These are phyloP conservation scores for Leucocoprinus sp. DNA, from an alignment of 768 basidiomycete genomes.

Conservation along the genomic window DNA sequence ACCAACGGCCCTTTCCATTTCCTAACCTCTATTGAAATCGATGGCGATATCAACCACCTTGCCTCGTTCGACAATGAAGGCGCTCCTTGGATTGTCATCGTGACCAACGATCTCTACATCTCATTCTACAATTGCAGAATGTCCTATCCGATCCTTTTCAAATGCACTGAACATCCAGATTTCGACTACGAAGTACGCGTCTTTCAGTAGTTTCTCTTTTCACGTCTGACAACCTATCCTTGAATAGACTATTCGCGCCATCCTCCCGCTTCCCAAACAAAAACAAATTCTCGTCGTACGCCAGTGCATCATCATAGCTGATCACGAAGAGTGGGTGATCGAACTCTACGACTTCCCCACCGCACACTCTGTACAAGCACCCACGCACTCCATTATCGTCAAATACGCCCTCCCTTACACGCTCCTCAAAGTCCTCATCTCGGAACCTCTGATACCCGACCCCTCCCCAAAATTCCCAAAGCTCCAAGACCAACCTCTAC, in stretches of 20 bases:
- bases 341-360: conserved; percentile 9
- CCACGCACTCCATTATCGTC: conserved; percentile 3
- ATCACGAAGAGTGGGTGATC: conserved; percentile 4
- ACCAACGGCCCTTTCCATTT: conserved; percentile 32
- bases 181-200: conserved; percentile 19
- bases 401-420: neutral
- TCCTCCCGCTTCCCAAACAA: conserved; percentile 45
- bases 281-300: conserved; percentile 45
- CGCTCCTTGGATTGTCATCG: conserved; percentile 14
- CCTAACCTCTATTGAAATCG: conserved; percentile 32
- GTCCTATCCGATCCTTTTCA: conserved; percentile 25
- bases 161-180: conserved; percentile 18
- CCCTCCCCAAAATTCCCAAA: conserved; percentile 9
- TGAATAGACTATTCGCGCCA: conserved; percentile 42
- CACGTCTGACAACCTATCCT: neutral
- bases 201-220: neutral
- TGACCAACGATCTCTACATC: conserved; percentile 9
- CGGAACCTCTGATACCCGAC: conserved; percentile 9
- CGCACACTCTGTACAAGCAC: neutral
- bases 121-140: conserved; percentile 14
- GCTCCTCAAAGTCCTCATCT: conserved; percentile 5
- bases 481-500: conserved; percentile 21
- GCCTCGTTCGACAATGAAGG: conserved; percentile 20
- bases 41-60: conserved; percentile 26
- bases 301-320: neutral